phyloP scores from a whole-genome alignment of 2,329 filamentous ascomycete genomes.

The Setomelanomma holmii region DNA sequence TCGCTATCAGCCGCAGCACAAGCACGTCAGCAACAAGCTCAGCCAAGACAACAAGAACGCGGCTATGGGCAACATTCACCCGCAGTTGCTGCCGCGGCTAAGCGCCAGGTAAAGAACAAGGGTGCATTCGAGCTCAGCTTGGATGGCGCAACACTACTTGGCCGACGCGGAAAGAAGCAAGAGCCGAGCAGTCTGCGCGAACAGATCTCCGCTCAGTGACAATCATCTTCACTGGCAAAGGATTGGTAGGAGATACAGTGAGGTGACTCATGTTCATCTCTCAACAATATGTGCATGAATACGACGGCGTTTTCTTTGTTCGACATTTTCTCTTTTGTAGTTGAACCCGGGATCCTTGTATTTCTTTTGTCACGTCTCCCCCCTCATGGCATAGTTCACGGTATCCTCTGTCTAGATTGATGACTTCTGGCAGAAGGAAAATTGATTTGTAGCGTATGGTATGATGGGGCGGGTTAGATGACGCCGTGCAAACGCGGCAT shows the following conservation, averaged over 20 bases:
- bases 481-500: too few species aligned
- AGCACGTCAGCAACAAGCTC: constrained; percentile 58
- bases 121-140: constrained; percentile 91
- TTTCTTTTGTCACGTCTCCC: constrained; percentile 11
- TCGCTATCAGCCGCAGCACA: constrained; percentile 73
- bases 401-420: constrained; percentile 1
- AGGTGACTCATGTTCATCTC: too few species aligned
- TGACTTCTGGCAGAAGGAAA: not conserved
- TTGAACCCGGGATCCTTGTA: not conserved
- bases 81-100: constrained; percentile 81
- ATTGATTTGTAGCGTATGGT: not conserved
- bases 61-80: constrained; percentile 92
- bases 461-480: not conserved
- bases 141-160: constrained; percentile 87
- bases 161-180: constrained; percentile 66
- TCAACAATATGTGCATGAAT: constrained; percentile 13
- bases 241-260: constrained; percentile 37
- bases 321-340: constrained; percentile 10
- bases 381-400: constrained; percentile 21
- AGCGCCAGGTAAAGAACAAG: constrained; percentile 78
- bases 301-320: constrained; percentile 28
- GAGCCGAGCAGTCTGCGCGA: constrained; percentile 56
- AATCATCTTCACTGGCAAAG: constrained; percentile 32
- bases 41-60: constrained; percentile 58
- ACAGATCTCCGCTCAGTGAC: constrained; percentile 48